Evolutionary conservation across 331 rosid species (phyloP).

Genomic region (Rhamnella rubrinervis): DNA sequence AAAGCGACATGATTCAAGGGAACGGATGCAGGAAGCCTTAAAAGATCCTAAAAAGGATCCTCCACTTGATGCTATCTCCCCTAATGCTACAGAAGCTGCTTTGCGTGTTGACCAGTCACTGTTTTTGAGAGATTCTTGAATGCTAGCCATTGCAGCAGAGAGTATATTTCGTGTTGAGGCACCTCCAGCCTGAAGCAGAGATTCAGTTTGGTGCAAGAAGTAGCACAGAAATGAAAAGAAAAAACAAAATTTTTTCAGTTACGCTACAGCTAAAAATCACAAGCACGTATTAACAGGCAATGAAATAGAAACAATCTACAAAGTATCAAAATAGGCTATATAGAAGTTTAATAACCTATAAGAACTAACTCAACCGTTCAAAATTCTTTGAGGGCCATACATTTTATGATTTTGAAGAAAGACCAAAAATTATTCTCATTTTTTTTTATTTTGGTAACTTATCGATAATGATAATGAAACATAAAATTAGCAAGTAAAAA

Average conservation of each 20-base stretch:
- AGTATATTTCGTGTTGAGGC: slow-evolving; percentile 61
- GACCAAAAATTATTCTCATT: not conserved
- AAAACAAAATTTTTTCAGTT: not conserved
- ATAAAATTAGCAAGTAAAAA: too few species aligned
- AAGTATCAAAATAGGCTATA: slow-evolving; percentile 1
- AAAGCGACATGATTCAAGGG: slow-evolving; percentile 82
- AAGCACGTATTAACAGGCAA: not conserved
- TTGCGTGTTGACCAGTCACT: slow-evolving; percentile 88
- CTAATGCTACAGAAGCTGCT: slow-evolving; percentile 74
- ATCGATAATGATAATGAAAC: too few species aligned
- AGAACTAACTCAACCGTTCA: not conserved
- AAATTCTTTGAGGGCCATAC: not conserved
- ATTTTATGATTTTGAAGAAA: not conserved
- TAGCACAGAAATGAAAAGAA: not conserved
- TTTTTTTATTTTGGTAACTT: too few species aligned
- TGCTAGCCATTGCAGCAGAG: slow-evolving; percentile 53
- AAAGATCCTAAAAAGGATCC: slow-evolving; percentile 51
- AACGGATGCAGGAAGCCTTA: slow-evolving; percentile 56
- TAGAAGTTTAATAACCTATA: not conserved
- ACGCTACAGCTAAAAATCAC: not conserved
- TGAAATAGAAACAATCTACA: not conserved
- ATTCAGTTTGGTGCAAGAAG: not conserved
- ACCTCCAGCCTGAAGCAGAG: slow-evolving; percentile 64
- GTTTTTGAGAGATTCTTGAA: slow-evolving; percentile 67
- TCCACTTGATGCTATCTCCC: slow-evolving; percentile 62